phyloP scores from a whole-genome alignment of 2,329 filamentous ascomycete species.

The Scopulariopsis brevicaulis region DNA sequence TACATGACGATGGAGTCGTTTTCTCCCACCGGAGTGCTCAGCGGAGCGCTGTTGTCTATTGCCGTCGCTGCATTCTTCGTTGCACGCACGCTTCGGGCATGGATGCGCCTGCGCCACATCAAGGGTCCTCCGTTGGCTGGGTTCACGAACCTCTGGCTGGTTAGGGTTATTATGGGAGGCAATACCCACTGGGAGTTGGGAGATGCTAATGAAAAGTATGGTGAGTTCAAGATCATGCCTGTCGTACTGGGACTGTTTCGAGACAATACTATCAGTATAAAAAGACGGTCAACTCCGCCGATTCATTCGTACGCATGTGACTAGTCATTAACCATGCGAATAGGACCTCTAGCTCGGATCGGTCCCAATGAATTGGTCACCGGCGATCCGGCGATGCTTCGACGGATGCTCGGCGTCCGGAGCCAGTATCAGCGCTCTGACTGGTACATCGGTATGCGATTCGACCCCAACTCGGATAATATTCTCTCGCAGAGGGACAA shows the following conservation, averaged over 20 bases:
- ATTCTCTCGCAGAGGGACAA: constrained; percentile 39
- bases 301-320: constrained; percentile 7
- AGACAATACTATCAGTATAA: neutral
- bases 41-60: neutral
- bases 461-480: constrained; percentile 42
- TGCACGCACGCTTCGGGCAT: constrained; percentile 12
- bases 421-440: constrained; percentile 21
- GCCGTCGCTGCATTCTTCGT: neutral
- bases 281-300: no score
- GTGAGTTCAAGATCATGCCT: constrained; percentile 10
- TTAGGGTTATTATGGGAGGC: constrained; percentile 17
- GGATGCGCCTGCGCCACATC: constrained; percentile 25
- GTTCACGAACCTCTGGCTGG: constrained; percentile 27
- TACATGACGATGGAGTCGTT: neutral
- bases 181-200: constrained; percentile 21
- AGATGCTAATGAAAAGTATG: constrained; percentile 21
- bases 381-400: constrained; percentile 24
- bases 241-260: neutral
- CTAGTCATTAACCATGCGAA: neutral
- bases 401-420: constrained; percentile 22
- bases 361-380: constrained; percentile 29
- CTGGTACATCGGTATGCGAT: constrained; percentile 36
- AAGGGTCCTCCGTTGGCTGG: constrained; percentile 23
- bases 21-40: neutral
- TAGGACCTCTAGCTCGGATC: constrained; percentile 25